phyloP scores from a whole-genome alignment of 2,329 filamentous ascomycete genomes.

The Penicillium sp. region DNA sequence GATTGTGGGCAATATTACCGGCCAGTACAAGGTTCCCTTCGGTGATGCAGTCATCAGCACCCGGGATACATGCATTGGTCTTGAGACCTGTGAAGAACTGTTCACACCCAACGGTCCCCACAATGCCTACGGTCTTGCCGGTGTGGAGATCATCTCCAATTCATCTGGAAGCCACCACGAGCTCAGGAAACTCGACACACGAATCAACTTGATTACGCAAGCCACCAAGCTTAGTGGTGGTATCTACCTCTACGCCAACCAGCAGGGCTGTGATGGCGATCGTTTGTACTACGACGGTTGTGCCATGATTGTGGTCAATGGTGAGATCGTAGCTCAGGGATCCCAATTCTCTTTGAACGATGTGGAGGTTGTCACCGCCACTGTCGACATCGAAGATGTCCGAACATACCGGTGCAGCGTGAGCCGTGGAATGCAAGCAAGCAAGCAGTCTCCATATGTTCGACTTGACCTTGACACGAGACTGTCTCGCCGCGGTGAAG shows the following conservation, averaged over 20 bases:
- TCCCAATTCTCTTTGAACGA: constrained; percentile 65
- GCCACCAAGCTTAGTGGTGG: constrained; percentile 54
- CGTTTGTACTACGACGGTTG: constrained; percentile 63
- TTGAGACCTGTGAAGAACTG: constrained; percentile 68
- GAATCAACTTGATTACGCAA: constrained; percentile 64
- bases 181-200: constrained; percentile 63
- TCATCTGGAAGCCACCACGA: constrained; percentile 67
- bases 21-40: constrained; percentile 59
- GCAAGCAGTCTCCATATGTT: constrained; percentile 30
- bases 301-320: constrained; percentile 62
- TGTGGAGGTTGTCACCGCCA: constrained; percentile 66
- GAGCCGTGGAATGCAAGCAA: constrained; percentile 36
- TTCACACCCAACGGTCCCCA: constrained; percentile 60
- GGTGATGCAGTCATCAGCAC: constrained; percentile 66
- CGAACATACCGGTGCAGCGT: constrained; percentile 31
- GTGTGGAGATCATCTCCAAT: constrained; percentile 72
- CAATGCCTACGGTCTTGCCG: constrained; percentile 57
- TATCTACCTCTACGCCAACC: constrained; percentile 61
- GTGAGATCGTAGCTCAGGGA: constrained; percentile 63
- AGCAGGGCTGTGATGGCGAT: constrained; percentile 60
- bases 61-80: constrained; percentile 61
- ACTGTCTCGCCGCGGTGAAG: constrained; percentile 35
- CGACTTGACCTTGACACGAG: constrained; percentile 40
- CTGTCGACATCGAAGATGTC: constrained; percentile 67
- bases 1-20: constrained; percentile 57